phyloP scores from a whole-genome alignment of 2,329 filamentous ascomycete genomes.

The Stagonosporopsis tanaceti region DNA sequence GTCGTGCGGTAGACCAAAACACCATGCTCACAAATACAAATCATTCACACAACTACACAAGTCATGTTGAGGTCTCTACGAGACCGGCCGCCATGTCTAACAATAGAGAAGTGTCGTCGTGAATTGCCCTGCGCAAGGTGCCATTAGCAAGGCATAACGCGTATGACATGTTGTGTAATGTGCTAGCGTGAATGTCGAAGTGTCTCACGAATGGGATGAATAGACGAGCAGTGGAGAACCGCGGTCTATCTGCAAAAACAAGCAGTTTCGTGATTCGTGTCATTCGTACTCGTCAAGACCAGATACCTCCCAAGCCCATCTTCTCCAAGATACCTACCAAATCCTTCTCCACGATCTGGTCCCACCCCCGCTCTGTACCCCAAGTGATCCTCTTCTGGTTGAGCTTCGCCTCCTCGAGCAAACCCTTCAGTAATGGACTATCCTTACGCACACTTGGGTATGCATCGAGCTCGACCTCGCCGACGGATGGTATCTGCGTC shows the following conservation, averaged over 20 bases:
- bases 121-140: no score
- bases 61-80: no score
- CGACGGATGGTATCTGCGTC: slow-evolving; percentile 63
- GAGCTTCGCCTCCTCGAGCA: slow-evolving; percentile 62
- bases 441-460: slow-evolving; percentile 70
- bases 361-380: slow-evolving; percentile 74
- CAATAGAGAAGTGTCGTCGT: no score
- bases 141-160: no score
- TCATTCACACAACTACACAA: no score
- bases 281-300: slow-evolving; percentile 5
- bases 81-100: no score
- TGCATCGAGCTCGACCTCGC: slow-evolving; percentile 73
- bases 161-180: no score
- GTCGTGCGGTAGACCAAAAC: no score
- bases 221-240: no score
- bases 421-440: slow-evolving; percentile 68
- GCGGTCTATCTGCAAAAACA: background rate
- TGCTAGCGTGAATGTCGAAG: no score
- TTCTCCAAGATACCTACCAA: slow-evolving; percentile 38
- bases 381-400: slow-evolving; percentile 66
- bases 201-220: no score
- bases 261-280: slow-evolving; percentile 1
- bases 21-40: no score
- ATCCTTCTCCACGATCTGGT: slow-evolving; percentile 45
- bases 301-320: slow-evolving; percentile 29